phyloP scores from a whole-genome alignment of 257 asterid species.

The Scutellaria minor region DNA sequence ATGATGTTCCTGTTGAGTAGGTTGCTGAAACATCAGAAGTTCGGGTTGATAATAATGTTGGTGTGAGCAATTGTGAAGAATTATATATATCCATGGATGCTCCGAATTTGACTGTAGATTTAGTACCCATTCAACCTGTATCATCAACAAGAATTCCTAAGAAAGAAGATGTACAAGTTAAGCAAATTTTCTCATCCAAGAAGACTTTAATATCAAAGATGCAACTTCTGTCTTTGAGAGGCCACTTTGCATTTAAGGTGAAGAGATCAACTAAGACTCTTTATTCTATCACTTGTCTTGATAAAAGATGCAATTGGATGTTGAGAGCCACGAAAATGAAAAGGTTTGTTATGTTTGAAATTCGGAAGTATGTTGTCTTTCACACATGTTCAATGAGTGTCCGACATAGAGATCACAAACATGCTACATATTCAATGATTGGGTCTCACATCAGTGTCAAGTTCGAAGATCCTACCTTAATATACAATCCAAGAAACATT shows the following conservation, averaged over 20 bases:
- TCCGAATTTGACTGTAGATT: not conserved
- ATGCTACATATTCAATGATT: conserved; percentile 1
- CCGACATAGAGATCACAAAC: not conserved
- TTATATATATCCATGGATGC: not conserved
- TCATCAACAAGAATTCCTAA: not conserved
- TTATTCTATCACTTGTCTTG: not conserved
- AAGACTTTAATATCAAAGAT: not conserved
- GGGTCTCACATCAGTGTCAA: not conserved
- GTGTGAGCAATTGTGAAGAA: not conserved
- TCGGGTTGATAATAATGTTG: too few species aligned
- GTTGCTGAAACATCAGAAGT: too few species aligned
- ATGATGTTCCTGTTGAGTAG: not conserved
- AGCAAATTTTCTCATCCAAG: not conserved
- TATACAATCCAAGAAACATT: not conserved
- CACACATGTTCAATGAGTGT: conserved; percentile 16
- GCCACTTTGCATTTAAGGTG: too few species aligned
- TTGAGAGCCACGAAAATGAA: not conserved
- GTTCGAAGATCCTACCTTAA: not conserved
- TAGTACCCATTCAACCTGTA: not conserved
- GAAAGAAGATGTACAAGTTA: not conserved
- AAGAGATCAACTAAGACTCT: too few species aligned
- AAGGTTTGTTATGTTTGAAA: not conserved
- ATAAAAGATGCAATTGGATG: not conserved
- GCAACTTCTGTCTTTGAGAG: too few species aligned
- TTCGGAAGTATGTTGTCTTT: not conserved